Base-by-base conservation (phyloP, 2,329 filamentous ascomycete species). In the Diaporthe longicolla region DNA sequence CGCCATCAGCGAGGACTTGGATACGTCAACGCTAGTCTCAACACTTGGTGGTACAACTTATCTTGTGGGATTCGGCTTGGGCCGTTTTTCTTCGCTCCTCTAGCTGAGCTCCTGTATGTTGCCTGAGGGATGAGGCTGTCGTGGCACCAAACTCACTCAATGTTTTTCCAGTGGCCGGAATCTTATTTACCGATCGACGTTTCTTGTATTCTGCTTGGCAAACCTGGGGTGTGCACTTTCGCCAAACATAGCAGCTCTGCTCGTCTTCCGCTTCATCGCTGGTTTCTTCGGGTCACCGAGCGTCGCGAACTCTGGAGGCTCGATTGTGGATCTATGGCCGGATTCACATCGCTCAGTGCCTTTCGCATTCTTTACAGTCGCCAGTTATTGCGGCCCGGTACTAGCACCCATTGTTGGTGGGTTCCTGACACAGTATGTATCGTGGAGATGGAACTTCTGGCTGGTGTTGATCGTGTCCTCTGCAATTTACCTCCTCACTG, bases 61-160 rank as follows among this genome's bases (percentile, higher is more conserved):
- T 50, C 48, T 50, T 24, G 48, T 50, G 48, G 48, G 48, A 50
- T 50, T 50, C 48, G 48, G 48, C 48, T 50, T 50, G 48, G 48
- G 19, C 48, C 48, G 10, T 50, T 50, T 50, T 21, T 50, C 21
- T 50, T 50, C 48, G 48, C 48, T 50, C 48, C 48, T 50, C 48
- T 50, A 50, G 48, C 48, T 24, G 48, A 50, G 48, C 19, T 50
- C 21, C n/a, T 50, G 48, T 50, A 50, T 50, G 48, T 43, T 43
- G 1, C 15, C 40, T 17, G 40, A 4, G 15, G 1, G 17, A 17
- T 43, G 40, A 43, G 40, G 15, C 40, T 43, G 40, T 43, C 40
- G 40, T 43, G 5, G 40, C 40, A 43, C 5, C 13, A 3, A 17
- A 43, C 40, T 43, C 17, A 15, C 40, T 4, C 40, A 43, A 45